Evolutionary conservation across 1,284 basidiomycete genomes (phyloP).

Genomic region (Irpex rosettiformis): DNA sequence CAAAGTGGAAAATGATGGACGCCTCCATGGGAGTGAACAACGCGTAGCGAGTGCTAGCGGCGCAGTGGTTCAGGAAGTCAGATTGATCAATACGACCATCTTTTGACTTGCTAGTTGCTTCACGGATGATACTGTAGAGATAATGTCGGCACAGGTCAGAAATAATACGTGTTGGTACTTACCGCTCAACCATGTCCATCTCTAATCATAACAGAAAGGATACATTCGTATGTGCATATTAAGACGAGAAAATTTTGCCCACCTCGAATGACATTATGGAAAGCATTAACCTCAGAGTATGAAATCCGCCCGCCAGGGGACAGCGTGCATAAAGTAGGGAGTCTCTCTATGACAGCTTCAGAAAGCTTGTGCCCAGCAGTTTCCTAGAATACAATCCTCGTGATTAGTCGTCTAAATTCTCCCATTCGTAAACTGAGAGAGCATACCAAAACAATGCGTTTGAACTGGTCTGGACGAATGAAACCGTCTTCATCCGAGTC

Average conservation of each 20-base stretch:
- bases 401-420: not conserved
- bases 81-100: slow-evolving; percentile 88
- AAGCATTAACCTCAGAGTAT: slow-evolving; percentile 93
- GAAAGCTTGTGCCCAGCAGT: slow-evolving; percentile 94
- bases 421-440: not conserved
- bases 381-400: too few relatives aligned
- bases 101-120: slow-evolving; percentile 85
- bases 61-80: slow-evolving; percentile 76
- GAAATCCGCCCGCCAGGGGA: slow-evolving; percentile 87
- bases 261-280: slow-evolving; percentile 91
- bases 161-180: slow-evolving; percentile 16
- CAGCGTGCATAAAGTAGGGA: slow-evolving; percentile 86
- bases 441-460: slow-evolving; percentile 81
- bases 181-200: slow-evolving; percentile 95
- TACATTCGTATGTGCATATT: slow-evolving; percentile 13
- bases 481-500: slow-evolving; percentile 89
- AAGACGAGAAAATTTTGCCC: slow-evolving; percentile 23
- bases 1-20: slow-evolving; percentile 94
- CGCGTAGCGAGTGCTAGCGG: slow-evolving; percentile 80
- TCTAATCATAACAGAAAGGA: slow-evolving; percentile 41
- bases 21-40: slow-evolving; percentile 96
- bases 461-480: slow-evolving; percentile 89
- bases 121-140: slow-evolving; percentile 65
- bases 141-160: not conserved
- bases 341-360: slow-evolving; percentile 82